A percentile compares a stretch with the other conserved stretches of the same genome.
Evolutionary conservation across 129 eudicot species (phyloP).

Genomic region (Silybum marianum): DNA sequence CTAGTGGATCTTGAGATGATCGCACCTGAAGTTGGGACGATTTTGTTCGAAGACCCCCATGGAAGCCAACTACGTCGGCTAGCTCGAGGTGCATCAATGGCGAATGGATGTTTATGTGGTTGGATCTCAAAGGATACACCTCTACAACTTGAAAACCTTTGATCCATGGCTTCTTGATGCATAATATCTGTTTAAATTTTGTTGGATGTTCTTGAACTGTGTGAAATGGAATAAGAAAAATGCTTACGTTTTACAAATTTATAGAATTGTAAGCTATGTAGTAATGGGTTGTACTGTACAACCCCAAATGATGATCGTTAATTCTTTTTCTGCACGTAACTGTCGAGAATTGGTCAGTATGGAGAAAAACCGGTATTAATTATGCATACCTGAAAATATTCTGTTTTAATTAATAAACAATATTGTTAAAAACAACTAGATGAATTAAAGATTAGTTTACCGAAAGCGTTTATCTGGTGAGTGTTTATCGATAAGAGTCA

Average conservation of each 20-base stretch:
- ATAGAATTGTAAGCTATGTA: conserved; percentile 7
- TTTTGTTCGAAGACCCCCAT: conserved; percentile 45
- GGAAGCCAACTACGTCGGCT: conserved; percentile 46
- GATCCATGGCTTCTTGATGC: conserved; percentile 39
- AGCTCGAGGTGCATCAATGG: conserved; percentile 33
- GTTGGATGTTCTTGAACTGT: background rate
- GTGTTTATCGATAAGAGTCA: too few relatives aligned
- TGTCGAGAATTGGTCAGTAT: background rate
- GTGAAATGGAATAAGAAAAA: background rate
- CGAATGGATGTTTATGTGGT: conserved; percentile 57
- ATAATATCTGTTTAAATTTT: conserved; percentile 1
- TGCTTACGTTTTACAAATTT: conserved; percentile 13
- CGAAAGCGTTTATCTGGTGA: too few relatives aligned
- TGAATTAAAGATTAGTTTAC: background rate
- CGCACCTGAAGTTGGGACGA: conserved; percentile 41
- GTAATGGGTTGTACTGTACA: conserved; percentile 14
- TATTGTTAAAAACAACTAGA: background rate
- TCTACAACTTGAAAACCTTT: conserved; percentile 69
- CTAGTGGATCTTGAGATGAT: conserved; percentile 39
- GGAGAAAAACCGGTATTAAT: background rate
- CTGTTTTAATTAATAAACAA: too few relatives aligned
- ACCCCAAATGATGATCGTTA: background rate
- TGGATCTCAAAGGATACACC: conserved; percentile 76
- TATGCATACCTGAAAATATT: background rate
- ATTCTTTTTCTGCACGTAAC: background rate